phyloP scores from a whole-genome alignment of 352 stramenopile species.

The Phytophthora citricola region DNA sequence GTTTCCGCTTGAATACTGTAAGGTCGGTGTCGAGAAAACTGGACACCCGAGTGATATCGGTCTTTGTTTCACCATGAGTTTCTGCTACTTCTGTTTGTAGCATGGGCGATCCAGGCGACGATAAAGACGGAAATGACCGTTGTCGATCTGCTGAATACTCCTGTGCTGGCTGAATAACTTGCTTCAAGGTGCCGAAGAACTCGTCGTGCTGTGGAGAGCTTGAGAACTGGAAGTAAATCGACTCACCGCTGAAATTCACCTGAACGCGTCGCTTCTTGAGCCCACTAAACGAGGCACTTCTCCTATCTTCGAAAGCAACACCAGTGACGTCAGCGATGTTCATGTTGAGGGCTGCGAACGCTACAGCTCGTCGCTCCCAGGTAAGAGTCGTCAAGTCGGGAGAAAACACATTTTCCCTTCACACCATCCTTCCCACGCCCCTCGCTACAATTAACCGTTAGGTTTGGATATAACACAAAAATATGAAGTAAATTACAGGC shows the following conservation, averaged over 20 bases:
- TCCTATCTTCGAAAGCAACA: constrained; percentile 16
- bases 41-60: not conserved
- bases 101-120: constrained; percentile 1
- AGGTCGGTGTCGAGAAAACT: constrained; percentile 22
- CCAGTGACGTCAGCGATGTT: constrained; percentile 23
- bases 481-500: too few species aligned
- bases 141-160: not conserved
- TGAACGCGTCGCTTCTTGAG: constrained; percentile 17
- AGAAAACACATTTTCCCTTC: constrained; percentile 33
- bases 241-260: constrained; percentile 21
- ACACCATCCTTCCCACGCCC: constrained; percentile 33
- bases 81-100: not conserved
- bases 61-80: not conserved
- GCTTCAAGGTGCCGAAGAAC: constrained; percentile 25
- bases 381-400: constrained; percentile 15
- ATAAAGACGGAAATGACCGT: constrained; percentile 8
- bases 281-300: not conserved
- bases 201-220: constrained; percentile 16
- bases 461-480: too few species aligned
- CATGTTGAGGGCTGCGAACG: constrained; percentile 32
- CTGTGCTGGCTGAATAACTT: constrained; percentile 12
- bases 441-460: constrained; percentile 17
- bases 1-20: constrained; percentile 43
- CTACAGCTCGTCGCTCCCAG: constrained; percentile 29
- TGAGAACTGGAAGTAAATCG: constrained; percentile 22